These are phyloP conservation scores for Suillus tomentosus DNA, from an alignment of 768 basidiomycete species.

Conservation along the genomic window DNA sequence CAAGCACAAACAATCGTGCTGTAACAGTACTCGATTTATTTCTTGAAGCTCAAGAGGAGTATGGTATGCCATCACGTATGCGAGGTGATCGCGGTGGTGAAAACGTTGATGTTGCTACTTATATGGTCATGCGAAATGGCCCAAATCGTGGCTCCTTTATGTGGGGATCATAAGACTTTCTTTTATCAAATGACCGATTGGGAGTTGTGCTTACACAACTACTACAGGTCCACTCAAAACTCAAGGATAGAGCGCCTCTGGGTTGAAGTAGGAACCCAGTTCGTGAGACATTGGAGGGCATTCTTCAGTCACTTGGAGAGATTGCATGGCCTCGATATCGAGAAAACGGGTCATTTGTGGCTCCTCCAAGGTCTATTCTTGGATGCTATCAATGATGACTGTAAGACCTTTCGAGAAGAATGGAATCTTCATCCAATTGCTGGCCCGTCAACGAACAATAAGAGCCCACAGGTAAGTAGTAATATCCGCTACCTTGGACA, in stretches of 20 bases:
- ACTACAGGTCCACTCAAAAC: conserved; percentile 39
- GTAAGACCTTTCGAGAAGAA: conserved; percentile 31
- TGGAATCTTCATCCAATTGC: conserved; percentile 46
- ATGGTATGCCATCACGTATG: conserved; percentile 26
- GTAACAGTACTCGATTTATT: conserved; percentile 29
- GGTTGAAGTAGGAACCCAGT: conserved; percentile 44
- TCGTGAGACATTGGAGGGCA: conserved; percentile 41
- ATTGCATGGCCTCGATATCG: conserved; percentile 35
- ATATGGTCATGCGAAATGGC: conserved; percentile 31
- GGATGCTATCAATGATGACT: conserved; percentile 38
- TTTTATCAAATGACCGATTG: not conserved
- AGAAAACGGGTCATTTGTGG: conserved; percentile 42
- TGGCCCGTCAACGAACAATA: conserved; percentile 23
- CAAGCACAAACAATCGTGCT: conserved; percentile 29
- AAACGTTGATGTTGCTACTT: conserved; percentile 28
- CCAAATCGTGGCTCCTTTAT: conserved; percentile 27
- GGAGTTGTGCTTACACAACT: not conserved
- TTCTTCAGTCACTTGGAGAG: conserved; percentile 42
- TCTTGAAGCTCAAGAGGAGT: conserved; percentile 13
- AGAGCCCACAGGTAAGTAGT: conserved; percentile 20
- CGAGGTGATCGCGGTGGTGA: conserved; percentile 32
- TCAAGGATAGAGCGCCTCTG: conserved; percentile 46
- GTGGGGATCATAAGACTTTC: conserved; percentile 27
- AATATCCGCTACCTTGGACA: too few species aligned
- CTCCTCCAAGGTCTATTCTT: conserved; percentile 46